Evolutionary conservation across 768 basidiomycete genomes (phyloP), one percentile per base, ranked within the genome.

Genomic region (Tubosaeta brunneosetosa): DNA sequence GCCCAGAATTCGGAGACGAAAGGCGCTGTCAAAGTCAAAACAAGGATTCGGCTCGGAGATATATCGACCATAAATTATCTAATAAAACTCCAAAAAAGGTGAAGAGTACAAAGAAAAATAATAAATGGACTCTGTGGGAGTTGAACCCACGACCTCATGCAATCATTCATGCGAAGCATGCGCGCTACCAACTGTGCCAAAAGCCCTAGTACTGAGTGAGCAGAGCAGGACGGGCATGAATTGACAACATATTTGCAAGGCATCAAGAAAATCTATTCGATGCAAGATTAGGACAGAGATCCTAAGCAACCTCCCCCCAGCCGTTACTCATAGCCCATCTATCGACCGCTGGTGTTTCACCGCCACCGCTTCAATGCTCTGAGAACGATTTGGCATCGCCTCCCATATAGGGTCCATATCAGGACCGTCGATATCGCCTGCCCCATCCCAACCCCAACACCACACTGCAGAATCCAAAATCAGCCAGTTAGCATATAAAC

Each of bases 391-490:
- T 4, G 88, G 73, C 84, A 88, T 86, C 32, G 69, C 65, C 68
- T 97, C 95, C 95, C 95, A 99, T 49, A 99, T 88, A 6, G 95
- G 95, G 61, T 98, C 95, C 6, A 99, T 91, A 63, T 98, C 94
- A 0, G 95, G 95, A 40, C 94, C 95, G 58, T 97, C 95, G 22
- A 99, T 80, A 65, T 99, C 95, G 17, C 95, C 95, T 3, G 95
- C 95, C 13, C 95, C 95, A 63, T 99, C 95, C 95, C 95, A 99
- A 17, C 95, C 95, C 95, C 95, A 97, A 66, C 95, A 98, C 95
- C 95, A 97, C 12, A 98, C 95, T 97, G 63, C 37, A 26, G 1
- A 44, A 55, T 33, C 10, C 42, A 32, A 33, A 17, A 11, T 31
- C n/a, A 37, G 47, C 32, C 17, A 12, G 22, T 19, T 5, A 16